Base-by-base conservation (phyloP, 805 yeast species). In the Nakazawaea siamensis region DNA sequence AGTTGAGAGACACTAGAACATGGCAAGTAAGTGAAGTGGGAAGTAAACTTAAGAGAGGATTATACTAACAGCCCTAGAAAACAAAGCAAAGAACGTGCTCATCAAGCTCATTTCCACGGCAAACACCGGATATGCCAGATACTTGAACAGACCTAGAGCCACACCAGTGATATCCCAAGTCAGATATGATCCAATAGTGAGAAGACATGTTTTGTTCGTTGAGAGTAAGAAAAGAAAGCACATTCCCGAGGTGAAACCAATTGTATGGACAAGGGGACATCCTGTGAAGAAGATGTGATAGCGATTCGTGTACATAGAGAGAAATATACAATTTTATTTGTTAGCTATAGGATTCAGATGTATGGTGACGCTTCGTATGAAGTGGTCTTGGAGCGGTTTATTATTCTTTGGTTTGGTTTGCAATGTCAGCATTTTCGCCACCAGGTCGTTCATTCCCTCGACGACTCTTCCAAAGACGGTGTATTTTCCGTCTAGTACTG, bases 21-120 rank as follows among this genome's bases (percentile, higher is more conserved):
- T 35, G 39, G 39, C 39, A 27, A 36, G 39, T 31, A 27, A 27
- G 39, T 36, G 18, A 27, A 12, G n/a, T 27, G 6, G 5, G 15
- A 5, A 16, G 7, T 8, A 10, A 4, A 6, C 19, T 15, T 18
- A 5, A 13, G 11, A 19, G 17, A 17, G 12, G 15, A 24, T 15
- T 13, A 24, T 17, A 30, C 27, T 11, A 25, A 24, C 52, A 50
- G 2, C 57, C 29, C 32, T 50, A 52, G 6, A 58, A 45, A 15
- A 56, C 44, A 84, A 84, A 60, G 69, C 83, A 18, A 77, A 87
- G 51, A 77, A 77, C 46, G 81, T 94, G 4, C 77, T 88, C 52
- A 80, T 90, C 39, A 85, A 86, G 57, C 70, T 90, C 43, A 65
- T 88, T 2, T 90, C 97, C 2, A 70, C 92, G 2, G 97, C 97